Conservation (phyloP, 1,139 yeast species). For the Debaryomyces subglobosus region DNA sequence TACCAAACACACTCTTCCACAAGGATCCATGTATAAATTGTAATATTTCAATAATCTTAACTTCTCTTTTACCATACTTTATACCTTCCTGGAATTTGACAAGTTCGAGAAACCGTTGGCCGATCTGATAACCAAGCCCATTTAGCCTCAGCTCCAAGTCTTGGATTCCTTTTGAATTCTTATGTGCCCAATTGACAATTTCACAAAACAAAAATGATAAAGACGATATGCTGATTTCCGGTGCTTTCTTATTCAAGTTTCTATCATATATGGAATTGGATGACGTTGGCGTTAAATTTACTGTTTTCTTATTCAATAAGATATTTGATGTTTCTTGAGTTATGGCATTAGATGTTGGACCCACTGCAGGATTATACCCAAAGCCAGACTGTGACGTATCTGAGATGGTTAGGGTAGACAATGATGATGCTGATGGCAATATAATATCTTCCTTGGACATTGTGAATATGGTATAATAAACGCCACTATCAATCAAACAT, state of each 20-base stretch:
- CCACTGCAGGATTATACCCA: constrained; percentile 50
- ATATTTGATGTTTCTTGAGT: constrained; percentile 39
- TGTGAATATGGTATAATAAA: constrained; percentile 1
- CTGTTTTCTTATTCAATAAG: constrained; percentile 37
- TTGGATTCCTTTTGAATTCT: constrained; percentile 67
- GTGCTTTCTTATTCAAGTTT: constrained; percentile 60
- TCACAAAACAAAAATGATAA: constrained; percentile 75
- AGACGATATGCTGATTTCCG: constrained; percentile 68
- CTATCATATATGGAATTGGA: constrained; percentile 63
- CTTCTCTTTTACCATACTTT: constrained; percentile 70
- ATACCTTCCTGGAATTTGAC: constrained; percentile 55
- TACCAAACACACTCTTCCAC: constrained; percentile 84
- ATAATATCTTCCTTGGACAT: constrained; percentile 43
- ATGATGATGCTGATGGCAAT: constrained; percentile 40
- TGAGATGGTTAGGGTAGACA: constrained; percentile 38
- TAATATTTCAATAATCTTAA: constrained; percentile 71
- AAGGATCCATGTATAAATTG: constrained; percentile 83
- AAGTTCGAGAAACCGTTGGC: constrained; percentile 47
- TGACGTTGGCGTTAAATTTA: constrained; percentile 36
- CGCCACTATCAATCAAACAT: neutral
- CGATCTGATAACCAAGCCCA: constrained; percentile 72
- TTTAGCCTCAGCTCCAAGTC: constrained; percentile 78
- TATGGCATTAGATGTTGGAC: constrained; percentile 44
- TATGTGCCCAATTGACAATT: constrained; percentile 67
- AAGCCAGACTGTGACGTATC: constrained; percentile 41